These are phyloP conservation scores for Penicillium oxalicum DNA, from an alignment of 2,329 filamentous ascomycete species.

Conservation along the genomic window DNA sequence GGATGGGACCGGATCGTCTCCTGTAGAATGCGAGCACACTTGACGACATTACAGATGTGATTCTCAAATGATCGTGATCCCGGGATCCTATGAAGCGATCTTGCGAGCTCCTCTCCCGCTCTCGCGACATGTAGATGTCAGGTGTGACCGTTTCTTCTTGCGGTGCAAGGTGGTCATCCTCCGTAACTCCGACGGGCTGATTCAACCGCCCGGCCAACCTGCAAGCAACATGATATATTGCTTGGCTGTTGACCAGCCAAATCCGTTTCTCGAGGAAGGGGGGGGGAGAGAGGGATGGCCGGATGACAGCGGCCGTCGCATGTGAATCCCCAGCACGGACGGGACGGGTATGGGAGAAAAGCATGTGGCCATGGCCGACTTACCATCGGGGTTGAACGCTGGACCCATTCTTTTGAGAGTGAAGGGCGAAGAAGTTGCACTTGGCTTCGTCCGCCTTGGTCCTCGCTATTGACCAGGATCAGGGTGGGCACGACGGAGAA, in stretches of 20 bases:
- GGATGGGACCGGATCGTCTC: no score
- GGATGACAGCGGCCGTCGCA: constrained; percentile 7
- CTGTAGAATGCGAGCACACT: no score
- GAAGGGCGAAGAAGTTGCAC: background rate
- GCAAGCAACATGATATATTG: background rate
- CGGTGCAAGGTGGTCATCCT: no score
- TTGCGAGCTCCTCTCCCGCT: no score
- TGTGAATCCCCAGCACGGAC: constrained; percentile 15
- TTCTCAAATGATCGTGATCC: no score
- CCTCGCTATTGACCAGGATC: constrained; percentile 1
- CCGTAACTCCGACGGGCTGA: no score
- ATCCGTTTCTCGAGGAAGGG: background rate
- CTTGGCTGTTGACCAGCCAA: background rate
- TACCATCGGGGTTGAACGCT: constrained; percentile 35
- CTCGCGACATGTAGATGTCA: no score
- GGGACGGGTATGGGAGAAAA: constrained; percentile 4
- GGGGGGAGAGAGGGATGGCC: no score
- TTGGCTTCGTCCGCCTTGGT: background rate
- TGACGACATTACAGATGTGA: no score
- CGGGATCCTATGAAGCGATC: no score
- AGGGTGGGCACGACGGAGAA: constrained; percentile 6
- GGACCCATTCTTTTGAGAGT: constrained; percentile 27
- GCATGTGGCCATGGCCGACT: constrained; percentile 22
- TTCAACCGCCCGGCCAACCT: no score
- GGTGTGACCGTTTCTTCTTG: no score